phyloP scores from a whole-genome alignment of 768 basidiomycete species.

The Mycena epipterygia region DNA sequence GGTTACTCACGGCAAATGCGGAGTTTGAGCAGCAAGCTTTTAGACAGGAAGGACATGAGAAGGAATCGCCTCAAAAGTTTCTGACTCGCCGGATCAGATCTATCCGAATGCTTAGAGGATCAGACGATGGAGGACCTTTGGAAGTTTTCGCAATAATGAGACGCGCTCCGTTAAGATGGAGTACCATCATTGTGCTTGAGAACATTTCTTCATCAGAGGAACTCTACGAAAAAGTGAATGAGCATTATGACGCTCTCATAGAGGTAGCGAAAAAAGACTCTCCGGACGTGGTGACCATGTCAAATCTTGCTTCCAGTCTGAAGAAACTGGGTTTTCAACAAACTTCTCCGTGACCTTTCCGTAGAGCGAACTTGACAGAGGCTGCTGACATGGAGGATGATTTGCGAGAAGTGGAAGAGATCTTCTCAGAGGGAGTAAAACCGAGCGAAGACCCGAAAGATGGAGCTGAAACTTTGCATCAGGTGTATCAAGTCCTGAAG shows the following conservation, averaged over 20 bases:
- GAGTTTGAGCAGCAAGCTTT: no score
- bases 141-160: not conserved
- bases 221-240: not conserved
- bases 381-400: not conserved
- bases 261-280: not conserved
- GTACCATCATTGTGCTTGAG: not conserved
- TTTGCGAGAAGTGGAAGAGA: not conserved
- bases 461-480: not conserved
- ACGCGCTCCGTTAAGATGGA: not conserved
- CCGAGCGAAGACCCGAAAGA: not conserved
- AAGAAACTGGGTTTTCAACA: not conserved
- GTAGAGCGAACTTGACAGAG: not conserved
- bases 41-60: no score
- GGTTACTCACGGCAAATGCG: no score
- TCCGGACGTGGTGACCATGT: not conserved
- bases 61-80: no score
- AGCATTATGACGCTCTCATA: not conserved
- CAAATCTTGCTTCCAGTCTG: not conserved
- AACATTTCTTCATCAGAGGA: not conserved
- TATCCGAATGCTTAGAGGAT: no score
- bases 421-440: not conserved
- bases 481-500: not conserved
- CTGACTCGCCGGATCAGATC: no score
- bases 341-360: not conserved
- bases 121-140: not conserved